These are phyloP conservation scores for Pichia kudriavzevii DNA, from an alignment of 1,139 yeast species.

Conservation along the genomic window DNA sequence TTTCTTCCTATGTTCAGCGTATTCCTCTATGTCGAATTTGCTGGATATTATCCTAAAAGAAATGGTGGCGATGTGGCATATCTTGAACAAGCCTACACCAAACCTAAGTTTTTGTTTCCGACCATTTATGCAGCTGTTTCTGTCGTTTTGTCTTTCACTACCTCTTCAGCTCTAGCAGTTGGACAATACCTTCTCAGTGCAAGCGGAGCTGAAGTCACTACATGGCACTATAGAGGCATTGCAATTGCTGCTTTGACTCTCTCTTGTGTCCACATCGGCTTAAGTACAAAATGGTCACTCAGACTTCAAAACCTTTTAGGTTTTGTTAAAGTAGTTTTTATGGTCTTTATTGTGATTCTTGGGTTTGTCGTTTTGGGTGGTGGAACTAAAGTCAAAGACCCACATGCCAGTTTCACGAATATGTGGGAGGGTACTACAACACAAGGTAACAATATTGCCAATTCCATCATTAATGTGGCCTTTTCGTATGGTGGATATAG, in stretches of 20 bases:
- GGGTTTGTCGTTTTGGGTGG: slow-evolving; percentile 38
- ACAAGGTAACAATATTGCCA: slow-evolving; percentile 36
- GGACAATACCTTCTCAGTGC: slow-evolving; percentile 35
- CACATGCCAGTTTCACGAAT: slow-evolving; percentile 31
- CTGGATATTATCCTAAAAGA: slow-evolving; percentile 30
- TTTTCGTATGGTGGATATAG: slow-evolving; percentile 37
- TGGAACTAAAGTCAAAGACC: slow-evolving; percentile 29
- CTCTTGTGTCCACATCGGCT: slow-evolving; percentile 27
- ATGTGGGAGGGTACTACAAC: slow-evolving; percentile 34
- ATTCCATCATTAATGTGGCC: slow-evolving; percentile 37
- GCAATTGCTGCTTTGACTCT: slow-evolving; percentile 33
- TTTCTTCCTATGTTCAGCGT: slow-evolving; percentile 33
- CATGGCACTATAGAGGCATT: slow-evolving; percentile 39
- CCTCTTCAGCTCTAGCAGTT: slow-evolving; percentile 38
- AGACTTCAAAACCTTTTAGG: slow-evolving; percentile 34
- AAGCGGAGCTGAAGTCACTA: slow-evolving; percentile 30
- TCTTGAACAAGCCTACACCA: slow-evolving; percentile 38
- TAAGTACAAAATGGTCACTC: slow-evolving; percentile 32
- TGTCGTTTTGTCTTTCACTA: slow-evolving; percentile 34
- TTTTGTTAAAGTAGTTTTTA: slow-evolving; percentile 33
- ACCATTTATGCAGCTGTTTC: slow-evolving; percentile 37
- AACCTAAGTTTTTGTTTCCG: slow-evolving; percentile 35
- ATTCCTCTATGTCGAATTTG: slow-evolving; percentile 34
- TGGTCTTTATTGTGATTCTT: slow-evolving; percentile 32
- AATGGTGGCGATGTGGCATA: slow-evolving; percentile 40